Conservation (phyloP, 2,329 filamentous ascomycete genomes). For the Fusarium buharicum region DNA sequence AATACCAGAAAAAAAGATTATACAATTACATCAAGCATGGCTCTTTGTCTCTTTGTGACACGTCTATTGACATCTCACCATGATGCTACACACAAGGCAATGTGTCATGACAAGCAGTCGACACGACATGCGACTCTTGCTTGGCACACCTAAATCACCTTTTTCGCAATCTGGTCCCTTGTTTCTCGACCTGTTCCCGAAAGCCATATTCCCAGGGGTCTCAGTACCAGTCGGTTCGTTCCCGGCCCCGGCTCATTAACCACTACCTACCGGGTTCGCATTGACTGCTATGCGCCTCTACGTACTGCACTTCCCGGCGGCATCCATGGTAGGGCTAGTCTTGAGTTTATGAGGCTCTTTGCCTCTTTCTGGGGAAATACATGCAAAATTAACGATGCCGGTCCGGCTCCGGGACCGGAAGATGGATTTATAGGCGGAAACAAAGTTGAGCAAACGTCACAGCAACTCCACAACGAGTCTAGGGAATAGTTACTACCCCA, state of each 20-base stretch:
- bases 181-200: conserved; percentile 3
- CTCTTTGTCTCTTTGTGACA: background rate
- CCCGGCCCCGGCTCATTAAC: conserved; percentile 29
- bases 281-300: background rate
- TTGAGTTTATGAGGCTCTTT: conserved; percentile 16
- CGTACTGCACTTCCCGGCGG: background rate
- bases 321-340: background rate
- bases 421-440: background rate
- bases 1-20: conserved; percentile 33
- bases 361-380: conserved; percentile 37
- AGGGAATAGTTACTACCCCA: background rate
- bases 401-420: conserved; percentile 35
- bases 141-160: background rate
- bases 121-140: conserved; percentile 5
- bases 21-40: conserved; percentile 6
- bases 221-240: conserved; percentile 28
- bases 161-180: background rate
- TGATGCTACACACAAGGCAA: background rate
- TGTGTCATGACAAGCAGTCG: conserved; percentile 18
- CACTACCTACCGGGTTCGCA: background rate
- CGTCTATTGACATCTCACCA: conserved; percentile 1
- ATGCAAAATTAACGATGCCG: conserved; percentile 22
- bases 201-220: conserved; percentile 1
- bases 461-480: conserved; percentile 4
- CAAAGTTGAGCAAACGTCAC: background rate